phyloP scores from a whole-genome alignment of 306 rosid genomes.

The Medicago truncatula region DNA sequence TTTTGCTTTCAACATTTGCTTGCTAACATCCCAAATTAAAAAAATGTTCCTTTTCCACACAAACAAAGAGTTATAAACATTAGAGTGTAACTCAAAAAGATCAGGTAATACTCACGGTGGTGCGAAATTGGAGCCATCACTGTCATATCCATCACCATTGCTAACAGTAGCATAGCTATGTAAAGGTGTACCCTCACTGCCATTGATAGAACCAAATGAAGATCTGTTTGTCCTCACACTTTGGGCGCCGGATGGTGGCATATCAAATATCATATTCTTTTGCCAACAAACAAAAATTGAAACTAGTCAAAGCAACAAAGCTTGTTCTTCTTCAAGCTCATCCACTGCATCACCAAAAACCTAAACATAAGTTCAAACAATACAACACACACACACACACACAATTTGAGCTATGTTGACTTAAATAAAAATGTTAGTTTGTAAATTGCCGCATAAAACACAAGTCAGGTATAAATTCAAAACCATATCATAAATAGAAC shows the following conservation, averaged over 20 bases:
- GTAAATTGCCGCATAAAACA: constrained; percentile 32
- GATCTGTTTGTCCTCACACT: constrained; percentile 65
- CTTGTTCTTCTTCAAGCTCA: constrained; percentile 27
- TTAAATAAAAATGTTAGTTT: constrained; percentile 8
- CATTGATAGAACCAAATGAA: constrained; percentile 73
- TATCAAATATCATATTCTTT: constrained; percentile 67
- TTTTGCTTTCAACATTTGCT: background rate
- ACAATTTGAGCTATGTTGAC: constrained; percentile 10
- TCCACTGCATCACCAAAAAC: constrained; percentile 32
- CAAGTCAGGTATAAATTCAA: background rate
- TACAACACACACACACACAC: background rate
- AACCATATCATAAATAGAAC: constrained; percentile 2
- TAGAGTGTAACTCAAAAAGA: background rate
- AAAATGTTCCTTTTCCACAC: constrained; percentile 16
- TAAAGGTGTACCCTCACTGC: constrained; percentile 57
- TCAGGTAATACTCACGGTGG: constrained; percentile 67
- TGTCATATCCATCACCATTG: constrained; percentile 75
- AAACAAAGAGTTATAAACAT: background rate
- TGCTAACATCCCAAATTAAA: constrained; percentile 16
- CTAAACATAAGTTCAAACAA: background rate
- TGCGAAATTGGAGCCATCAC: constrained; percentile 74
- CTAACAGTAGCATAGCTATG: constrained; percentile 52
- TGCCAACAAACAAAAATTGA: constrained; percentile 35
- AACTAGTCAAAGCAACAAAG: constrained; percentile 41
- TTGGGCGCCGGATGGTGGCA: constrained; percentile 64